Percentiles rank a stretch among this genome's conserved stretches.
These are phyloP conservation scores for Colletotrichum ledebouriae DNA, from an alignment of 2,329 filamentous ascomycete species.

Conservation along the genomic window DNA sequence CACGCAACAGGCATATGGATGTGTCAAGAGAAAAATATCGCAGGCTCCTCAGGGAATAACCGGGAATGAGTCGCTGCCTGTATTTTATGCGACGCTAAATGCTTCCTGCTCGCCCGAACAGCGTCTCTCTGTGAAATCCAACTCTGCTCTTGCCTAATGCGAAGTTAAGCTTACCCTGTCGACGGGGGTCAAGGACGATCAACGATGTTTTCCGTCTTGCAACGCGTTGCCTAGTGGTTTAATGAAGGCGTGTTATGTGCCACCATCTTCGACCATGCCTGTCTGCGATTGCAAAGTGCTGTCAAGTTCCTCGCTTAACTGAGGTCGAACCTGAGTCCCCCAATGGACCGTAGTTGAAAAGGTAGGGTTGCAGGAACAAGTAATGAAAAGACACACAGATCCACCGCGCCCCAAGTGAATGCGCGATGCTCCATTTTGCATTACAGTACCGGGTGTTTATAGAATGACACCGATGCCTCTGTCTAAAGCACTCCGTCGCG, in stretches of 20 bases:
- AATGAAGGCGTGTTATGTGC: conserved; percentile 13
- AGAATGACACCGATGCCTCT: conserved; percentile 23
- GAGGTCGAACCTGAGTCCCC: neutral
- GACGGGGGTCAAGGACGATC: conserved; percentile 12
- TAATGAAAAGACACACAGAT: conserved; percentile 16
- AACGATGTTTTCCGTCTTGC: neutral
- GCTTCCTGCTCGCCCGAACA: conserved; percentile 23
- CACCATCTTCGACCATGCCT: conserved; percentile 1
- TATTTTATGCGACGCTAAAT: conserved; percentile 15
- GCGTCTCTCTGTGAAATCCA: neutral
- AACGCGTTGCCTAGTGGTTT: conserved; percentile 4
- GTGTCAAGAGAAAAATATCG: conserved; percentile 21
- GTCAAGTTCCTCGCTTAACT: conserved; percentile 18
- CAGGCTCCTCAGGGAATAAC: conserved; percentile 12
- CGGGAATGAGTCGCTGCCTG: conserved; percentile 20
- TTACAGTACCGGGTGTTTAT: neutral
- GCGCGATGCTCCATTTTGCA: conserved; percentile 9
- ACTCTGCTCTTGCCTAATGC: conserved; percentile 6
- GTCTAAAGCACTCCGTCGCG: neutral
- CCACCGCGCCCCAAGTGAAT: conserved; percentile 5
- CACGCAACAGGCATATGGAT: conserved; percentile 38
- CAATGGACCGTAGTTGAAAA: neutral
- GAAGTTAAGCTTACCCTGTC: conserved; percentile 35
- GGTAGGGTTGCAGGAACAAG: neutral
- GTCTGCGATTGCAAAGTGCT: conserved; percentile 28